Conservation (phyloP, 2,329 filamentous ascomycete genomes). For the Xylariales sp. region DNA sequence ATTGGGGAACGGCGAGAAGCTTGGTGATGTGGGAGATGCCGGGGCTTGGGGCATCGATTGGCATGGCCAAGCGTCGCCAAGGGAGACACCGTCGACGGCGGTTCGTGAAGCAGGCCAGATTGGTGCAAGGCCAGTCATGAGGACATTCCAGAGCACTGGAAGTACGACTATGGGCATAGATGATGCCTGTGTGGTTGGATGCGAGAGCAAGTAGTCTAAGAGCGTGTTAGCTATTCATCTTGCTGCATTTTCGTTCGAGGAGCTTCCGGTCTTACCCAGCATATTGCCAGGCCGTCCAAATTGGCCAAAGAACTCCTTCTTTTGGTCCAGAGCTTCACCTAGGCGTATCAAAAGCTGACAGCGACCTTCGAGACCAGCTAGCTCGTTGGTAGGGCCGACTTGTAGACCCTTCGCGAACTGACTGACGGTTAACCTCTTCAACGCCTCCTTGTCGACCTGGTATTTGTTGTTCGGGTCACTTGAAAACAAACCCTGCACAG, state of each 20-base stretch:
- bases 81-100: constrained; percentile 76
- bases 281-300: constrained; percentile 89
- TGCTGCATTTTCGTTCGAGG: not conserved
- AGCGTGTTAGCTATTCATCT: constrained; percentile 15
- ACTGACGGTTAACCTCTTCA: constrained; percentile 70
- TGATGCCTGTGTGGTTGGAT: constrained; percentile 83
- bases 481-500: constrained; percentile 69
- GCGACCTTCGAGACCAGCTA: constrained; percentile 82
- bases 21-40: constrained; percentile 7
- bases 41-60: constrained; percentile 32
- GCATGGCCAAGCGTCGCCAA: constrained; percentile 95
- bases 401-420: constrained; percentile 79
- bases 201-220: constrained; percentile 84
- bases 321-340: constrained; percentile 67
- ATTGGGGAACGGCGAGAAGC: constrained; percentile 11
- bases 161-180: constrained; percentile 61
- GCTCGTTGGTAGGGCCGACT: constrained; percentile 72
- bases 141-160: constrained; percentile 75
- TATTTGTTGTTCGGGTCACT: constrained; percentile 75
- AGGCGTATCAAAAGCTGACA: constrained; percentile 74
- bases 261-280: constrained; percentile 59
- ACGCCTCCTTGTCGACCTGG: constrained; percentile 81
- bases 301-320: constrained; percentile 77
- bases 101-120: constrained; percentile 91
- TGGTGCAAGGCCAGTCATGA: constrained; percentile 79